A percentile compares a stretch with the other conserved stretches of the same genome.
Conservation (phyloP, 2,329 filamentous ascomycete genomes). For the Cladosporium velox region DNA sequence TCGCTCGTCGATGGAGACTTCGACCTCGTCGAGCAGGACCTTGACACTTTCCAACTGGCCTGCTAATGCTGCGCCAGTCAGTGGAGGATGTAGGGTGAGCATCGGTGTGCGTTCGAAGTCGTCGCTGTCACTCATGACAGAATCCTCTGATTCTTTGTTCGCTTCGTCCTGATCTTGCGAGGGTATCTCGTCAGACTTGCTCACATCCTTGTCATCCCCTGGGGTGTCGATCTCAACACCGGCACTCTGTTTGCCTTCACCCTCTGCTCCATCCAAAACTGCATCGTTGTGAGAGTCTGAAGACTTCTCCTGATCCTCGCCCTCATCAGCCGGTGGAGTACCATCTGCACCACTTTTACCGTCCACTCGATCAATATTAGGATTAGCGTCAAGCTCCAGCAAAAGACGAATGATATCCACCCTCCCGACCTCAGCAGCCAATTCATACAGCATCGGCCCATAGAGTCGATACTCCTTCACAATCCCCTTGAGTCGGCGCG, state of each 20-base stretch:
- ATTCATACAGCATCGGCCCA: neutral
- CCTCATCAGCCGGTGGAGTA: neutral
- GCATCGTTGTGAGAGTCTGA: neutral
- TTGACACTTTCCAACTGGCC: conserved; percentile 11
- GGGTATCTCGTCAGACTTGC: neutral
- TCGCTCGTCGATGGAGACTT: neutral
- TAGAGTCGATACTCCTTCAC: neutral
- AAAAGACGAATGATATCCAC: neutral
- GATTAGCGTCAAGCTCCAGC: neutral
- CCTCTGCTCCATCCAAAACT: neutral
- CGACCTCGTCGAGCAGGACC: neutral
- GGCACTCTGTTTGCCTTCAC: too few relatives aligned
- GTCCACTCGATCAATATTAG: neutral
- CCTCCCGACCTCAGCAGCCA: neutral
- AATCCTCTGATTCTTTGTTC: neutral
- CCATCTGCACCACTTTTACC: neutral
- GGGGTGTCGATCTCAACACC: neutral
- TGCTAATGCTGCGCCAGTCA: neutral
- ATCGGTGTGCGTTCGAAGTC: neutral
- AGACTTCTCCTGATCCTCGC: neutral
- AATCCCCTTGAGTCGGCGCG: neutral
- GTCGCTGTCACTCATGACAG: neutral
- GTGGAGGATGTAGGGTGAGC: neutral
- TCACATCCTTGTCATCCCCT: neutral
- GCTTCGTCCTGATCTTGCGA: neutral